phyloP scores from a whole-genome alignment of 345 rosid species.

The Acer negundo region DNA sequence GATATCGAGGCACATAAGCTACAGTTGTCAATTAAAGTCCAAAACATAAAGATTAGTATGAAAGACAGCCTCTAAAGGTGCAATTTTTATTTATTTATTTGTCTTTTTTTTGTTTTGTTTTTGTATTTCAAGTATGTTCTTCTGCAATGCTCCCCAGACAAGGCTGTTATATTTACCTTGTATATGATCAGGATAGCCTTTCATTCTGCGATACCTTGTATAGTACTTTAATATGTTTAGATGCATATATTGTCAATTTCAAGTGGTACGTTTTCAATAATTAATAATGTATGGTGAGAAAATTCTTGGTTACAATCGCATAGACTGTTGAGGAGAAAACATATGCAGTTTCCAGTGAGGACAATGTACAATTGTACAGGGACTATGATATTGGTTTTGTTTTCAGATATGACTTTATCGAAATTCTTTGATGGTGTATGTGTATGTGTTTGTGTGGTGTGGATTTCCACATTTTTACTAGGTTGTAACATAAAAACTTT shows the following conservation, averaged over 20 bases:
- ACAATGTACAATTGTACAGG: not conserved
- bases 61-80: conserved; percentile 36
- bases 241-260: not conserved
- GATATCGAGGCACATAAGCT: conserved; percentile 53
- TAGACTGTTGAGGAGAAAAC: not conserved
- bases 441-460: not conserved
- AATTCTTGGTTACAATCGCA: not conserved
- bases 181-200: not conserved
- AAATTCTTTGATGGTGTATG: not conserved
- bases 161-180: not conserved
- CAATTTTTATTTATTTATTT: not conserved
- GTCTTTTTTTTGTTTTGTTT: not conserved
- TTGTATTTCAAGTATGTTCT: not conserved
- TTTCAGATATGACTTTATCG: not conserved
- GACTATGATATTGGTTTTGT: not conserved
- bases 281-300: not conserved
- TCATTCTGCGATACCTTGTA: not conserved
- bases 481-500: not conserved
- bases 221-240: not conserved
- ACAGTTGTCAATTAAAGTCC: conserved; percentile 48
- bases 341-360: not conserved
- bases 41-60: conserved; percentile 44
- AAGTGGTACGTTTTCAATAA: not conserved
- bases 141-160: not conserved
- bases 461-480: not conserved